Evolutionary conservation across 345 rosid genomes (phyloP).

Genomic region (Kandelia obovata): DNA sequence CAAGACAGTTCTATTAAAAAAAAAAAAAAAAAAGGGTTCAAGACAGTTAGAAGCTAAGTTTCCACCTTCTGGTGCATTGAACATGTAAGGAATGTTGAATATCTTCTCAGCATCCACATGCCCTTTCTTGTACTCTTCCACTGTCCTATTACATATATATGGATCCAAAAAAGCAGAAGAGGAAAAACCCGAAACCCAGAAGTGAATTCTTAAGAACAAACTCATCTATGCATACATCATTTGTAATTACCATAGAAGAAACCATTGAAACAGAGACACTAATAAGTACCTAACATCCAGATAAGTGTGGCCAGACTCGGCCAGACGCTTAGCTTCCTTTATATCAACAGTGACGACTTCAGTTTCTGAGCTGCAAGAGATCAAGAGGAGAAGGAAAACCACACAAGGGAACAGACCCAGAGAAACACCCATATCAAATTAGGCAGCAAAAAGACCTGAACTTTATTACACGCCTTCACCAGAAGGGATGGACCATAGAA

Average conservation of each 20-base stretch:
- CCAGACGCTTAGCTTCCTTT: background rate
- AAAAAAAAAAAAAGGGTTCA: no score
- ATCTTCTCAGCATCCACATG: slow-evolving; percentile 33
- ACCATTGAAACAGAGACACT: background rate
- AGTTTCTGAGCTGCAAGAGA: background rate
- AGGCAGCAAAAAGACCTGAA: background rate
- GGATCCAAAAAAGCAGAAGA: background rate
- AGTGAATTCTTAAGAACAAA: background rate
- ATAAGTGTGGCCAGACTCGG: background rate
- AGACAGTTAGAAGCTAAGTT: no score
- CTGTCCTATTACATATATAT: slow-evolving; percentile 1
- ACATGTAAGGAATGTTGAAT: slow-evolving; percentile 67
- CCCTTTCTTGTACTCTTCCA: slow-evolving; percentile 6
- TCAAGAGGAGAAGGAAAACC: background rate
- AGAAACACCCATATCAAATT: background rate
- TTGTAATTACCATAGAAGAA: background rate
- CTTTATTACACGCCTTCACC: no score
- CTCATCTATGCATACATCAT: background rate
- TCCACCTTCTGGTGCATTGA: slow-evolving; percentile 51
- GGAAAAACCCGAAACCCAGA: background rate
- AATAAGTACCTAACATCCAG: background rate
- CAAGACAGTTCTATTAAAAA: no score
- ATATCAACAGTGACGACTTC: background rate
- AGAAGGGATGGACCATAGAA: no score
- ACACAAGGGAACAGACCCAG: background rate